These are phyloP conservation scores for Nothophytophthora sp. DNA, from an alignment of 352 stramenopile species.

Conservation along the genomic window DNA sequence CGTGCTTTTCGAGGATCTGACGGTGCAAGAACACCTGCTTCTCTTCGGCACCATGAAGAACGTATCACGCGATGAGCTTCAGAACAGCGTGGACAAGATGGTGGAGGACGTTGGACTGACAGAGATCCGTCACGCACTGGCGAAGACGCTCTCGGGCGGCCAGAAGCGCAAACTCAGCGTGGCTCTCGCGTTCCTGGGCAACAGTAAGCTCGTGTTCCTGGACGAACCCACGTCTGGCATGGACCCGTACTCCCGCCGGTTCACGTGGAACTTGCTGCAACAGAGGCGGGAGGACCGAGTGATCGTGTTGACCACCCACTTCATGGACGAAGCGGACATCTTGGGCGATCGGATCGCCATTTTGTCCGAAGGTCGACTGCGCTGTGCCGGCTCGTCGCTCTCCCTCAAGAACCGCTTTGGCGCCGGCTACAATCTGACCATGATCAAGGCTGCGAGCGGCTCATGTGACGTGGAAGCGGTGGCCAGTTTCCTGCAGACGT, in stretches of 20 bases:
- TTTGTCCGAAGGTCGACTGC: constrained; percentile 90
- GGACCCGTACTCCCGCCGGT: constrained; percentile 94
- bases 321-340: constrained; percentile 88
- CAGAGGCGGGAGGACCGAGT: constrained; percentile 78
- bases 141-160: constrained; percentile 84
- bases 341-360: constrained; percentile 89
- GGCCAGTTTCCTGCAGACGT: constrained; percentile 39
- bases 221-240: constrained; percentile 96
- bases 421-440: constrained; percentile 88
- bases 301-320: constrained; percentile 82
- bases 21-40: constrained; percentile 94
- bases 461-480: constrained; percentile 41
- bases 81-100: constrained; percentile 52
- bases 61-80: constrained; percentile 43
- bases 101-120: constrained; percentile 85
- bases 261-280: constrained; percentile 94
- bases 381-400: constrained; percentile 83
- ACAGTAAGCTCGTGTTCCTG: constrained; percentile 89
- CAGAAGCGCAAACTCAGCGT: constrained; percentile 97
- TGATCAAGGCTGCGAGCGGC: constrained; percentile 38
- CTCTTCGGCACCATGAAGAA: constrained; percentile 94
- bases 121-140: constrained; percentile 79
- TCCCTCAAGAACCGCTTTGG: constrained; percentile 96
- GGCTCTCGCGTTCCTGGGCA: constrained; percentile 95
- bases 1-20: constrained; percentile 95